phyloP scores from a whole-genome alignment of 768 basidiomycete species.

The Termitomyces sp. region DNA sequence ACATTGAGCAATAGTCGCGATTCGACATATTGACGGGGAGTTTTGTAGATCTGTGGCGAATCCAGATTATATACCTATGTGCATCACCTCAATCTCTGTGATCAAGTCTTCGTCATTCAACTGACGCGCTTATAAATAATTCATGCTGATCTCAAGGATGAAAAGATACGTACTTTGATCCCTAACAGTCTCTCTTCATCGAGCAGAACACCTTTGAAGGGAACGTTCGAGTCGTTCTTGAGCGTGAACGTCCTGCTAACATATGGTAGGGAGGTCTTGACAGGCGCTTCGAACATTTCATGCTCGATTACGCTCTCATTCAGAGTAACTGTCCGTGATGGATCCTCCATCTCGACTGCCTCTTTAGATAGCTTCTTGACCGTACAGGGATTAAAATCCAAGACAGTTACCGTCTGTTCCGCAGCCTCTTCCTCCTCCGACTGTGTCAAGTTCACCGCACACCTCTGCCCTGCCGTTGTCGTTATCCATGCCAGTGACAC shows the following conservation, averaged over 20 bases:
- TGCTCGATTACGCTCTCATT: background rate
- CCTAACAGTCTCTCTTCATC: background rate
- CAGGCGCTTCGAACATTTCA: background rate
- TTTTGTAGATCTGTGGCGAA: background rate
- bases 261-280: background rate
- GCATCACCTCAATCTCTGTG: background rate
- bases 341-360: too few relatives aligned
- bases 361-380: background rate
- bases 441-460: background rate
- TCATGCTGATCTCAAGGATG: background rate
- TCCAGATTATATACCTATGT: background rate
- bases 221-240: background rate
- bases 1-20: background rate
- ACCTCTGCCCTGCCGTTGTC: conserved; percentile 1
- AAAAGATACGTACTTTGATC: background rate
- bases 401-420: background rate
- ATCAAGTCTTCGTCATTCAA: background rate
- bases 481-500: background rate
- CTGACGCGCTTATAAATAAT: background rate
- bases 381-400: background rate
- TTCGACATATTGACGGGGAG: background rate
- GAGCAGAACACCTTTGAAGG: background rate
- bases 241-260: background rate
- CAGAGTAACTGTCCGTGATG: background rate
- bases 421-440: background rate